Evolutionary conservation across 371 early-diverging fungal genomes (phyloP), one percentile per base, ranked within the genome.

Genomic region (Apophysomyces ossiformis): DNA sequence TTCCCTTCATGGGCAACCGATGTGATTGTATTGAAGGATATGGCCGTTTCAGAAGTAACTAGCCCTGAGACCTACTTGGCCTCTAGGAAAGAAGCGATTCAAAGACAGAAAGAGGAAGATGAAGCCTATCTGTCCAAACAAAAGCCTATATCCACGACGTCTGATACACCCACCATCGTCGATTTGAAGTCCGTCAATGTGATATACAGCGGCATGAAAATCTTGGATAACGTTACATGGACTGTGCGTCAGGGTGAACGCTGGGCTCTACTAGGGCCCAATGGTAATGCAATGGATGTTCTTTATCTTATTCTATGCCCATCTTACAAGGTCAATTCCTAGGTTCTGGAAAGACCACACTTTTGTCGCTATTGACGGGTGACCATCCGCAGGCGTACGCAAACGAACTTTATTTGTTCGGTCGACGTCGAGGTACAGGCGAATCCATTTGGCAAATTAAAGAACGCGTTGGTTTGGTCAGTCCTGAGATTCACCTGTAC

Each of bases 311-410:
- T 26, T 66, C 21, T 37, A 43, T 15, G 7, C 45, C 0, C 38
- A 26, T 60, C 57, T 62, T 16, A 45, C 54, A 36, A 59, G 35
- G 13, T 56, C 16, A 5, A 7, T 54, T 35, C 57, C 9, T 60
- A 75, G 81, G 88, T 1, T 85, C 85, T 6, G 89, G 89, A 5
- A 89, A 89, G 68, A 86, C 85, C 6, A 89, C 89, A 0, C 75
- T 89, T 1, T 66, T 89, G 9, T 81, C 89, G 1, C 75, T 89
- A n/a, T 61, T 89, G 37, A 76, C 82, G 1, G 89, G 85, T 39
- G 89, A 89, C 67, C 84, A 89, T 76, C 89, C 86, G 7, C 89
- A 88, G 64, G 85, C 89, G 0, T 88, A 86, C 69, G 79, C 86
- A 8, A 88, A 88, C 69, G 78, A 79, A 35, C 66, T 88, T 12